These are phyloP conservation scores for Pichia sp. DNA, from an alignment of 1,139 yeast genomes.

Conservation along the genomic window DNA sequence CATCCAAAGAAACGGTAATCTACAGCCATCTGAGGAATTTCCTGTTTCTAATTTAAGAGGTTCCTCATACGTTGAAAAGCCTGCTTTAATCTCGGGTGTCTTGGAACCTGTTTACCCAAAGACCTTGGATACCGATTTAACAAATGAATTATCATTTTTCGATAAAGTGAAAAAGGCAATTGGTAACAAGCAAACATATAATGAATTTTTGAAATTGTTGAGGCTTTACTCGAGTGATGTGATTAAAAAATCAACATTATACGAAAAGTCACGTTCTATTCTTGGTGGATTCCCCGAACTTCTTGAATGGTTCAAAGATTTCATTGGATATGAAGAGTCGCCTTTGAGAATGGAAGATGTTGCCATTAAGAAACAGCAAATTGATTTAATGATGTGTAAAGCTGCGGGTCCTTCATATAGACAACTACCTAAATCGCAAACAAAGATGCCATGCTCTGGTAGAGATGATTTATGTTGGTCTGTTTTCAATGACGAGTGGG, in stretches of 20 bases:
- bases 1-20: conserved; percentile 16
- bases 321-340: conserved; percentile 77
- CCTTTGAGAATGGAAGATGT: conserved; percentile 82
- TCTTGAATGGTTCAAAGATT: conserved; percentile 83
- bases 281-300: conserved; percentile 76
- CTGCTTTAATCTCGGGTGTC: conserved; percentile 74
- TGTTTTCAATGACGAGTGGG: conserved; percentile 97
- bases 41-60: conserved; percentile 48
- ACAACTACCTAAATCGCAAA: conserved; percentile 86
- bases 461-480: conserved; percentile 99
- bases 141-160: conserved; percentile 83
- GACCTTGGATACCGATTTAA: conserved; percentile 50
- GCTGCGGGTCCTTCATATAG: conserved; percentile 93
- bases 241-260: conserved; percentile 73
- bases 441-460: conserved; percentile 96
- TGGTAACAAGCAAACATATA: conserved; percentile 83
- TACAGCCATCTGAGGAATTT: conserved; percentile 34
- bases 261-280: conserved; percentile 78
- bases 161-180: conserved; percentile 88
- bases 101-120: conserved; percentile 81
- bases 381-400: conserved; percentile 80
- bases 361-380: conserved; percentile 79
- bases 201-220: conserved; percentile 81
- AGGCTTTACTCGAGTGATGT: conserved; percentile 86
- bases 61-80: conserved; percentile 31